A percentile compares a stretch with the other conserved stretches of the same genome.
These are phyloP conservation scores for Termitomyces sp. DNA, from an alignment of 768 basidiomycete genomes.

Conservation along the genomic window DNA sequence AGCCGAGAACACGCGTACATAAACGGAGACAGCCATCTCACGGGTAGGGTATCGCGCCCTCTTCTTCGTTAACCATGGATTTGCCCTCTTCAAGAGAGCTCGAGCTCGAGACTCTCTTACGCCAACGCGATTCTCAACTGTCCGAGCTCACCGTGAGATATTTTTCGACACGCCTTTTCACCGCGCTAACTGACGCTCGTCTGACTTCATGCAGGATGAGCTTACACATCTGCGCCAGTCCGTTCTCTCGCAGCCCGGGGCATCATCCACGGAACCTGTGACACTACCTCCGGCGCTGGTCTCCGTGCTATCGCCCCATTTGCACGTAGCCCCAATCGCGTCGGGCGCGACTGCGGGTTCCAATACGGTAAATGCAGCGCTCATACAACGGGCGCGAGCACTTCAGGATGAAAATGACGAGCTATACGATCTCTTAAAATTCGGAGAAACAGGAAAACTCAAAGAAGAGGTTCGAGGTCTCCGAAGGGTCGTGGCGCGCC, in stretches of 20 bases:
- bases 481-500: slow-evolving; percentile 59
- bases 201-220: slow-evolving; percentile 55
- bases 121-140: slow-evolving; percentile 71
- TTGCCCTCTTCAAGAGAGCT: slow-evolving; percentile 74
- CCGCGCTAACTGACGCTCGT: slow-evolving; percentile 6
- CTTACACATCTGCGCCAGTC: slow-evolving; percentile 64
- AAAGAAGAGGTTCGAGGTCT: slow-evolving; percentile 79
- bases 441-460: slow-evolving; percentile 73
- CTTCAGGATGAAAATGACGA: slow-evolving; percentile 90
- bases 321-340: slow-evolving; percentile 40
- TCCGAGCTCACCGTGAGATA: slow-evolving; percentile 66
- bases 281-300: slow-evolving; percentile 70
- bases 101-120: slow-evolving; percentile 76
- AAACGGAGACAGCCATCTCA: slow-evolving; percentile 7
- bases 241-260: slow-evolving; percentile 55
- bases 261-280: slow-evolving; percentile 57
- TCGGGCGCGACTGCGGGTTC: slow-evolving; percentile 29
- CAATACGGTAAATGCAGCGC: slow-evolving; percentile 65
- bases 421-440: slow-evolving; percentile 69
- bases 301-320: slow-evolving; percentile 65
- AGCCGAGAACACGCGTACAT: not conserved
- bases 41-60: slow-evolving; percentile 6
- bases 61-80: slow-evolving; percentile 43
- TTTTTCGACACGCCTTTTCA: not conserved
- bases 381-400: slow-evolving; percentile 67